Evolutionary conservation across 2,329 filamentous ascomycete genomes (phyloP), one percentile per base, ranked within the genome.

Genomic region (Neobulgaria alba): DNA sequence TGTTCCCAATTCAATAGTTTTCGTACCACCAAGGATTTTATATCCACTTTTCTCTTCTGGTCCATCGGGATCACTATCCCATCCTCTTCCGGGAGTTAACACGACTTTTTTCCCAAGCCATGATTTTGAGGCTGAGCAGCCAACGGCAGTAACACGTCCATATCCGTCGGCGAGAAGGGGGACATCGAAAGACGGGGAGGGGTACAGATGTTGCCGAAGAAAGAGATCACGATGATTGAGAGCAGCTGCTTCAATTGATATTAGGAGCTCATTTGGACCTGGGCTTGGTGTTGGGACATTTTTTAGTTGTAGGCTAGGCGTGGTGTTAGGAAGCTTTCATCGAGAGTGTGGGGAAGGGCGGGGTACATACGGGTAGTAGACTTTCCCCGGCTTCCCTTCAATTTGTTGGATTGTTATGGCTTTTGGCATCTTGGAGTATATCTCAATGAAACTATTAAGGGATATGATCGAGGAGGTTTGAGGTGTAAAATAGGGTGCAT

Each of bases 211-310:
- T 62, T 92, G 88, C 40, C 90, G 85, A 63, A 94, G 84, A 67
- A 95, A 96, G 53, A 94, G 77, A 63, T 96, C 92, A 55, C 89
- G 84, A 67, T 96, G 92, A 68, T 96, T 96, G 37, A 96, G 78
- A 10, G 90, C 83, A 1, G 82, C 85, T 38, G 88, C 85, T 26
- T 75, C 73, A 57, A 96, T 69, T 56, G 77, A 78, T 47, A 96
- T 68, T 5, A 93, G 69, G 50, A 95, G 68, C 61, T 95, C 73
- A 47, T 69, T 69, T 12, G 75, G 73, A 18, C 75, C 72, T 0
- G 82, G 82, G 2, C 67, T 68, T 18, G 82, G 82, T 48, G 72
- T 69, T 41, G 80, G 72, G 12, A 82, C 64, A 23, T 77, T 67
- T 47, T 76, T 77, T 39, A 85, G 59, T 50, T 73, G 63, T 33